Conservation (phyloP, 345 rosid species). For the Draba incana region DNA sequence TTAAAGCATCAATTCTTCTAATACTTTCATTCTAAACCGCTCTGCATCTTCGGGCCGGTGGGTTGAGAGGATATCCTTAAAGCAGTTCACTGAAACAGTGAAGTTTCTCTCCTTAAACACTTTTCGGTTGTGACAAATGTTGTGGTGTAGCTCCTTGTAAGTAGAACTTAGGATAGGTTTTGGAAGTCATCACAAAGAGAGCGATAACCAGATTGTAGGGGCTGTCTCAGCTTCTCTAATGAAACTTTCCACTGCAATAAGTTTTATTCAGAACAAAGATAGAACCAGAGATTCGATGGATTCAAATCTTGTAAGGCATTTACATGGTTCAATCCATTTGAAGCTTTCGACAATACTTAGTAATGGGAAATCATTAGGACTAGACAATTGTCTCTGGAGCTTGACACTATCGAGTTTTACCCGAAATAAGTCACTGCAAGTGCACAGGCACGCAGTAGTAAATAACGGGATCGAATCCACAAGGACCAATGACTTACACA, state of each 20-base stretch:
- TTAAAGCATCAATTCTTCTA: slow-evolving; percentile 40
- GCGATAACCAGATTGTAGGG: not conserved
- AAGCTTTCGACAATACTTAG: no score
- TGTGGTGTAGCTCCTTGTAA: slow-evolving; percentile 2
- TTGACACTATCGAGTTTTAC: no score
- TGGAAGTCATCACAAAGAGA: not conserved
- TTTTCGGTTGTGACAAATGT: not conserved
- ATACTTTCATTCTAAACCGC: slow-evolving; percentile 46
- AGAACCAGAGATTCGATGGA: not conserved
- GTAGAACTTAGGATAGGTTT: not conserved
- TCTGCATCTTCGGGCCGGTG: slow-evolving; percentile 11
- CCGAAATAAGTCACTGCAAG: no score
- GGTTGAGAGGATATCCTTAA: no score
- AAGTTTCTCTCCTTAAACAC: no score
- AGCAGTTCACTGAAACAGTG: no score
- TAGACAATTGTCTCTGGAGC: no score
- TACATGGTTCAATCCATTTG: not conserved
- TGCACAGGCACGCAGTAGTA: no score
- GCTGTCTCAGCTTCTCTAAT: not conserved
- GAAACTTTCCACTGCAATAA: not conserved
- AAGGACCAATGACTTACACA: no score
- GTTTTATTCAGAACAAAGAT: not conserved
- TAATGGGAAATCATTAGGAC: no score
- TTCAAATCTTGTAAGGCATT: not conserved
- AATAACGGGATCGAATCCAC: no score